These are phyloP conservation scores for Arabidopsis suecica DNA, from an alignment of 345 rosid genomes.

Conservation along the genomic window DNA sequence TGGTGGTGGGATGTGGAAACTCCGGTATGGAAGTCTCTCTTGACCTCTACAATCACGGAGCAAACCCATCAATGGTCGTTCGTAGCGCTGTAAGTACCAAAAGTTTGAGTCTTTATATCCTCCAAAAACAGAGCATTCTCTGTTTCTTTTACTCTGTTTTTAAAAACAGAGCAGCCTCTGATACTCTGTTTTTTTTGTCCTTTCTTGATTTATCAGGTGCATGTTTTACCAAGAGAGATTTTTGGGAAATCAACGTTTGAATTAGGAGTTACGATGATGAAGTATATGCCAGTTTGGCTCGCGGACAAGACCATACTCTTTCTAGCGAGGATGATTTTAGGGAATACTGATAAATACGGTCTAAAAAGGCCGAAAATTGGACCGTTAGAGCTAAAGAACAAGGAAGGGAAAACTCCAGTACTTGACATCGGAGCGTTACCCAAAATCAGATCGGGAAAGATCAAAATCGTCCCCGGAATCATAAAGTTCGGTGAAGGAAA, in stretches of 20 bases:
- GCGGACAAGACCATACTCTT: constrained; percentile 69
- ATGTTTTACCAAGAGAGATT: constrained; percentile 86
- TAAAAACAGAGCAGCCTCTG: not conserved
- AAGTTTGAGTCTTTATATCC: too few species aligned
- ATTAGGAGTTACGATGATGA: constrained; percentile 62
- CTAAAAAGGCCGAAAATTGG: constrained; percentile 67
- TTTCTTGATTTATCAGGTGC: constrained; percentile 56
- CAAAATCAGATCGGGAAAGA: constrained; percentile 70
- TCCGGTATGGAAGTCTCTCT: constrained; percentile 94
- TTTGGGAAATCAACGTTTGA: constrained; percentile 78
- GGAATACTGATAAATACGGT: constrained; percentile 68
- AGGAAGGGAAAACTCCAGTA: constrained; percentile 80
- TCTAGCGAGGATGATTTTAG: constrained; percentile 61
- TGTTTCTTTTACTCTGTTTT: constrained; percentile 21
- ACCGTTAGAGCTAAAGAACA: constrained; percentile 69
- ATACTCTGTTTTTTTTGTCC: not conserved
- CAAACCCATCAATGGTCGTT: constrained; percentile 82
- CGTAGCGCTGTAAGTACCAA: constrained; percentile 69
- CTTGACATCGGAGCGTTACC: constrained; percentile 75
- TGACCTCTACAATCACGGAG: constrained; percentile 76
- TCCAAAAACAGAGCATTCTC: not conserved
- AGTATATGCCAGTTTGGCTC: constrained; percentile 72
- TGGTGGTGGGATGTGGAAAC: constrained; percentile 91
- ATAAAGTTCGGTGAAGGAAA: constrained; percentile 54
- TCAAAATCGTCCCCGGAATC: constrained; percentile 77